phyloP scores from a whole-genome alignment of 2,329 filamentous ascomycete genomes.

The Claviceps paspali region DNA sequence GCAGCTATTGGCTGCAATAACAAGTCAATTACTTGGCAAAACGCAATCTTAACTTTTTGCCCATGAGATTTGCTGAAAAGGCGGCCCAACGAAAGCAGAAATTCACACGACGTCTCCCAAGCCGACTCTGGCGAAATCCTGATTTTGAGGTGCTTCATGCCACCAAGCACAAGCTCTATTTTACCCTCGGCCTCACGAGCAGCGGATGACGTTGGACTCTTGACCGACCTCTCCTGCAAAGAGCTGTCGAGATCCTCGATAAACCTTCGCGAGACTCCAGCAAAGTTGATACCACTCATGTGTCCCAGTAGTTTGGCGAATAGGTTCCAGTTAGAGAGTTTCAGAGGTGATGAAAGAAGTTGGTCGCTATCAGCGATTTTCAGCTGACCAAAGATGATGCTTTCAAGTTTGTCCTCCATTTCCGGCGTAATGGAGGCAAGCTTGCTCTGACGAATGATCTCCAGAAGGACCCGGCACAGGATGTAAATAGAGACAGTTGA shows the following conservation, averaged over 20 bases:
- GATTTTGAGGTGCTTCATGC: conserved; percentile 80
- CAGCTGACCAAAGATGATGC: conserved; percentile 91
- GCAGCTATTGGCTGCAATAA: conserved; percentile 77
- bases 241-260: conserved; percentile 64
- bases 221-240: conserved; percentile 59
- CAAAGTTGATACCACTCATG: conserved; percentile 88
- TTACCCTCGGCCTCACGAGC: conserved; percentile 61
- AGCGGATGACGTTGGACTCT: conserved; percentile 41
- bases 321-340: conserved; percentile 88
- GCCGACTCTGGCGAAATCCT: conserved; percentile 55
- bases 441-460: conserved; percentile 84
- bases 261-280: conserved; percentile 69
- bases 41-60: conserved; percentile 79
- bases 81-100: conserved; percentile 65
- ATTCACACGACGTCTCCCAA: conserved; percentile 81
- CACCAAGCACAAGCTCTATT: conserved; percentile 73
- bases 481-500: conserved; percentile 95
- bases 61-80: conserved; percentile 79
- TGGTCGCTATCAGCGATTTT: conserved; percentile 78
- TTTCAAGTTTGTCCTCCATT: conserved; percentile 87
- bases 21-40: conserved; percentile 81
- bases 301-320: conserved; percentile 88
- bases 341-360: conserved; percentile 60
- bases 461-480: conserved; percentile 80
- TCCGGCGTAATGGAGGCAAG: conserved; percentile 70